Percentiles rank a stretch among this genome's conserved stretches.
These are phyloP conservation scores for Diaporthe ampelina DNA, from an alignment of 2,329 filamentous ascomycete genomes.

Conservation along the genomic window DNA sequence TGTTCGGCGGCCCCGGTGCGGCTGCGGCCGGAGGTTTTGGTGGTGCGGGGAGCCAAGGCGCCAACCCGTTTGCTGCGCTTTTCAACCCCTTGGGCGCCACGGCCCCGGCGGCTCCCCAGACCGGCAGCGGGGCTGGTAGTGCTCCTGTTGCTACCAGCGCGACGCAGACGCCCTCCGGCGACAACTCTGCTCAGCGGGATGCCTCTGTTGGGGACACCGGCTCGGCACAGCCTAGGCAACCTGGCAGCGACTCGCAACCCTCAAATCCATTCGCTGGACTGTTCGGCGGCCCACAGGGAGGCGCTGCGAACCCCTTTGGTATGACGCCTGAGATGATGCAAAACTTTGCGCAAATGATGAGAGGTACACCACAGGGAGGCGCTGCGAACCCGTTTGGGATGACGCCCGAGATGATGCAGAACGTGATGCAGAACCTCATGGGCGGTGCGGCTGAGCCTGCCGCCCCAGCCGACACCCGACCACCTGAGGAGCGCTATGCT, in stretches of 20 bases:
- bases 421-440: conserved; percentile 56
- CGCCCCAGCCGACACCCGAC: conserved; percentile 82
- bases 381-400: conserved; percentile 60
- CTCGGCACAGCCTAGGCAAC: conserved; percentile 42
- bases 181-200: conserved; percentile 42
- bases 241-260: conserved; percentile 53
- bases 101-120: conserved; percentile 48
- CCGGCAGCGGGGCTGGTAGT: conserved; percentile 43
- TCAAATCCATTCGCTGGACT: conserved; percentile 79
- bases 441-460: conserved; percentile 55
- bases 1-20: conserved; percentile 46
- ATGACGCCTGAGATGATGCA: conserved; percentile 69
- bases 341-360: conserved; percentile 67
- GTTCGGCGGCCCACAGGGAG: conserved; percentile 62
- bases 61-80: conserved; percentile 55
- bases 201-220: conserved; percentile 43
- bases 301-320: conserved; percentile 56
- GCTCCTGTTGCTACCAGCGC: neutral
- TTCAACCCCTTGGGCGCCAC: conserved; percentile 57
- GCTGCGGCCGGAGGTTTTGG: conserved; percentile 37
- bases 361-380: conserved; percentile 55
- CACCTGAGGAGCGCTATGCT: conserved; percentile 93
- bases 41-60: conserved; percentile 46
- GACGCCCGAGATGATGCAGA: conserved; percentile 69
- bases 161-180: conserved; percentile 45